Percentiles rank a stretch among this genome's conserved stretches.
These are phyloP conservation scores for Phytophthora tubulina DNA, from an alignment of 352 stramenopile genomes.

Conservation along the genomic window DNA sequence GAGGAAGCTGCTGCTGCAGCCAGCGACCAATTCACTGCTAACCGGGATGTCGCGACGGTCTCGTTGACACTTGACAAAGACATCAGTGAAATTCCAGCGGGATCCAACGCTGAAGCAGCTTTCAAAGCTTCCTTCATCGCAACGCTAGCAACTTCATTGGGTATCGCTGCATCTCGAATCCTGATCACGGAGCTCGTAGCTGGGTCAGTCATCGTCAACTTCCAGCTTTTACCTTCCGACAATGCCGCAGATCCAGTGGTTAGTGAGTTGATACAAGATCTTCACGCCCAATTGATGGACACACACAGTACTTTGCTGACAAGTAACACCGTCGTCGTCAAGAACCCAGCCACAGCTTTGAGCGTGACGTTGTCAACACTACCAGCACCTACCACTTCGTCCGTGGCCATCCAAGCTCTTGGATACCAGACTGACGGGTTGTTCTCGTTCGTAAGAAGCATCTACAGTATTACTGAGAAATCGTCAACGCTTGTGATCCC, in stretches of 20 bases:
- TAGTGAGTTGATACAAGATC: conserved; percentile 52
- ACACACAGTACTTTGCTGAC: conserved; percentile 47
- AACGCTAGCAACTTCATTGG: conserved; percentile 48
- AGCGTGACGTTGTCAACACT: conserved; percentile 40
- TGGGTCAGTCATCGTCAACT: conserved; percentile 76
- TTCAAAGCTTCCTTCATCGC: conserved; percentile 62
- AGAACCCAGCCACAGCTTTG: conserved; percentile 46
- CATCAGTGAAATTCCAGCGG: conserved; percentile 60
- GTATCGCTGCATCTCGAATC: conserved; percentile 61
- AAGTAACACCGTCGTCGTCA: conserved; percentile 43
- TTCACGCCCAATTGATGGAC: conserved; percentile 55
- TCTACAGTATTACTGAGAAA: conserved; percentile 73
- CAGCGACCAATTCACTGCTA: conserved; percentile 51
- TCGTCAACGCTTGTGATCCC: conserved; percentile 51
- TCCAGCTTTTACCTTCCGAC: conserved; percentile 61
- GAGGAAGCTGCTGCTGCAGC: conserved; percentile 42
- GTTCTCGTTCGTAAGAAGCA: conserved; percentile 63
- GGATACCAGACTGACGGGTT: conserved; percentile 71
- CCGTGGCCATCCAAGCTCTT: conserved; percentile 50
- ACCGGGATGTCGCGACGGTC: conserved; percentile 59
- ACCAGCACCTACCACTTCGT: conserved; percentile 16
- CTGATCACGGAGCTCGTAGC: conserved; percentile 57
- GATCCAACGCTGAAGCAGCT: conserved; percentile 53
- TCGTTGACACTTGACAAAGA: conserved; percentile 69
- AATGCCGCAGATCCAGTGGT: conserved; percentile 60